Evolutionary conservation across 2,329 filamentous ascomycete genomes (phyloP).

Genomic region (Aspergillus fumigatiaffinis): DNA sequence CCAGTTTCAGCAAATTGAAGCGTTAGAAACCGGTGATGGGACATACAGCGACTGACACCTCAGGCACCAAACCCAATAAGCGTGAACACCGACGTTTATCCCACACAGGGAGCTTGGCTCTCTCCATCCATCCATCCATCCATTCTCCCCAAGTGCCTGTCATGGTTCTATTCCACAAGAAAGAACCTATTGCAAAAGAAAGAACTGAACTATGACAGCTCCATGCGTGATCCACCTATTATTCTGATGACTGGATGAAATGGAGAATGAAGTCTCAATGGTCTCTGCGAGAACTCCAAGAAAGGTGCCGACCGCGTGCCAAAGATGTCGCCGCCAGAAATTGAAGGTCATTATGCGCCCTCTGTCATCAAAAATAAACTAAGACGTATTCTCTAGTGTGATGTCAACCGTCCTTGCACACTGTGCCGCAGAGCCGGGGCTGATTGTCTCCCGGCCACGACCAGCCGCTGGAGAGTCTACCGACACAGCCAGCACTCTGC

Average conservation of each 20-base stretch:
- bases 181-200: no score
- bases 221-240: not conserved
- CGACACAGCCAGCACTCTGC: not conserved
- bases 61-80: not conserved
- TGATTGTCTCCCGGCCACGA: constrained; percentile 11
- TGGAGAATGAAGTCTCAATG: not conserved
- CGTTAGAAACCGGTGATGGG: not conserved
- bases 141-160: not conserved
- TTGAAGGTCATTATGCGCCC: constrained; percentile 15
- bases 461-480: constrained; percentile 4
- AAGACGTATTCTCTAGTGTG: constrained; percentile 16
- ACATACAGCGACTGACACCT: not conserved
- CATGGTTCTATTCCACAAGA: not conserved
- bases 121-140: no score
- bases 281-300: not conserved
- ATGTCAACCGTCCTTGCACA: constrained; percentile 30
- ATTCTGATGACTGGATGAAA: not conserved
- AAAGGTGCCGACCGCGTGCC: constrained; percentile 20
- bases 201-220: not conserved
- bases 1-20: not conserved
- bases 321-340: constrained; percentile 26
- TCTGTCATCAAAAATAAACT: not conserved
- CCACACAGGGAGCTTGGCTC: not conserved
- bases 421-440: constrained; percentile 24
- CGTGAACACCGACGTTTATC: not conserved